These are phyloP conservation scores for Adansonia gregorii DNA, from an alignment of 441 rosid genomes.

Conservation along the genomic window DNA sequence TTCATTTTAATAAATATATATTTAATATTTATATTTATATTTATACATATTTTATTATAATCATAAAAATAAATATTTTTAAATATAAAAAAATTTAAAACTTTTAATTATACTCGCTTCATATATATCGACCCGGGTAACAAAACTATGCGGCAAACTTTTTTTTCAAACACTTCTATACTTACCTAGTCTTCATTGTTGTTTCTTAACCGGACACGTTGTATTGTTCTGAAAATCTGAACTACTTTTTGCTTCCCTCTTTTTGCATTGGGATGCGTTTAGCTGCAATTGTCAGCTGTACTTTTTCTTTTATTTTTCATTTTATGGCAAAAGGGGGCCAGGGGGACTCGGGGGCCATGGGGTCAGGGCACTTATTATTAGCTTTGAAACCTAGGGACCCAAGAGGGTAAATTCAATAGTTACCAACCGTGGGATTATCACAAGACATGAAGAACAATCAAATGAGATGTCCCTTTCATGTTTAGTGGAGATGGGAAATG, in stretches of 20 bases:
- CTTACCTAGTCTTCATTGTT: conserved; percentile 22
- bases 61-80: no score
- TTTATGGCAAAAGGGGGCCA: conserved; percentile 13
- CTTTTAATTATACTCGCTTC: no score
- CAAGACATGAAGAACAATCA: conserved; percentile 36
- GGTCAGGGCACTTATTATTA: conserved; percentile 9
- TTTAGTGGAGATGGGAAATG: conserved; percentile 20
- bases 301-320: neutral
- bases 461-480: conserved; percentile 29
- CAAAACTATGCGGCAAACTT: neutral
- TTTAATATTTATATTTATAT: no score
- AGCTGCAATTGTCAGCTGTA: conserved; percentile 23
- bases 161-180: neutral
- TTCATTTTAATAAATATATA: no score
- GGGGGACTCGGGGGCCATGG: neutral
- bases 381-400: neutral
- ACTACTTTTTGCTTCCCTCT: neutral
- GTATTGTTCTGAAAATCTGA: conserved; percentile 22
- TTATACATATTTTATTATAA: no score
- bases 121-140: no score
- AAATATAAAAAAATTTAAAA: no score
- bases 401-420: conserved; percentile 17
- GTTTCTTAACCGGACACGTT: conserved; percentile 29
- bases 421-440: conserved; percentile 28
- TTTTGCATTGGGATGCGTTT: conserved; percentile 23